Base-by-base conservation (phyloP, 2,329 filamentous ascomycete species). In the Lachnellula willkommii region DNA sequence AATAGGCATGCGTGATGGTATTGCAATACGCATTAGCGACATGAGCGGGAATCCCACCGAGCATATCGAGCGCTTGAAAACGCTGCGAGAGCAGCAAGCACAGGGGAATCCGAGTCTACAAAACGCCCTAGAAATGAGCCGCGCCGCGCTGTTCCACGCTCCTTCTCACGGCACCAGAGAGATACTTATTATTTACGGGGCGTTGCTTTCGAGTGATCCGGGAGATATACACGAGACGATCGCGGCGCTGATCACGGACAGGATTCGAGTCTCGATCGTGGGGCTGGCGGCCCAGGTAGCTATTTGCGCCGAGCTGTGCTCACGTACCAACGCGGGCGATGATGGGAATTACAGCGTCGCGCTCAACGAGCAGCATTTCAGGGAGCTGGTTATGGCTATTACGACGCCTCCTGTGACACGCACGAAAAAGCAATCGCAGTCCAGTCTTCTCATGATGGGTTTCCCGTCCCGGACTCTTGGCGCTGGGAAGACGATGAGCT, bases 171-270 rank as follows among this genome's bases (percentile, higher is more conserved):
- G 94, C 47, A 99, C 94, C 1, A 79, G 94, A 61, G 94, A 99
- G 72, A 86, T 96, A 7, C 84, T 99, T 37, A 84, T 99, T 56
- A 83, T 97, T 49, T 95, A 94, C 69, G 94, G 94, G 40, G 93
- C 93, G 11, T 80, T 99, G 6, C 81, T 95, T 43, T 93, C 90
- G 36, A 88, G 89, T 64, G 94, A 99, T 68, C 94, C 94, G 0
- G 91, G 92, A 57, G 94, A 99, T 71, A 96, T 99, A 57, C 90
- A 96, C 74, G 84, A 91, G 64, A 97, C 93, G 0, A 90, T 97
- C 68, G 77, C 79, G 50, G 81, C 82, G 37, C 87, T 96, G 32
- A 82, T 95, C 42, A 77, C 80, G 61, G 91, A 97, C 72, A 85
- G 87, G 55, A 91, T 99, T 65, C 85, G 90, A 15, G 90, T 96